Percentiles rank a stretch among this genome's conserved stretches.
phyloP scores from a whole-genome alignment of 345 rosid genomes.

The Gynandropsis gynandra region DNA sequence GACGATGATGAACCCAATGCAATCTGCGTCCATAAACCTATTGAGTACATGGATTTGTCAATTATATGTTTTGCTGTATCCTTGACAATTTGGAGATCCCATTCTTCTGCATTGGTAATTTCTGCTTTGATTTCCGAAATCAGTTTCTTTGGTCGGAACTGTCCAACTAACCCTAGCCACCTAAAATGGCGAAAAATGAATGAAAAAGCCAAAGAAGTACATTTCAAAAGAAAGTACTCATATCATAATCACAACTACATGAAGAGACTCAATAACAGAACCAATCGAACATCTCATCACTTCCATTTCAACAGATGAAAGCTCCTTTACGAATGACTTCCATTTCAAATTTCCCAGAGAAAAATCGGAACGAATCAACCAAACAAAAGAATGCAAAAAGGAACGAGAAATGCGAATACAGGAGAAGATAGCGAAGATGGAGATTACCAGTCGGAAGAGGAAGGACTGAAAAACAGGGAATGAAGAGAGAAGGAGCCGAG shows the following conservation, averaged over 20 bases:
- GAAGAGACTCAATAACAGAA: no score
- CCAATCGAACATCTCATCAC: no score
- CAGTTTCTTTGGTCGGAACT: constrained; percentile 70
- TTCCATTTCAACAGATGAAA: no score
- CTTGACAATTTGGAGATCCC: constrained; percentile 41
- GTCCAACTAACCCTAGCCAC: constrained; percentile 77
- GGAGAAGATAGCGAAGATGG: no score
- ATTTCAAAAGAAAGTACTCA: no score
- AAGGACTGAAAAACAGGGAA: constrained; percentile 50
- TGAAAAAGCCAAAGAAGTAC: not conserved
- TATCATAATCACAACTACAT: not conserved
- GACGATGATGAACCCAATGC: constrained; percentile 43
- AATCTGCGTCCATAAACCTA: constrained; percentile 57
- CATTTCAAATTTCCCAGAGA: not conserved
- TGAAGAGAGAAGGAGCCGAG: constrained; percentile 66
- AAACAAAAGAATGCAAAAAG: no score
- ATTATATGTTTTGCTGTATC: constrained; percentile 55
- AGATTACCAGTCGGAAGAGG: constrained; percentile 56
- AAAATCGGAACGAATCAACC: no score
- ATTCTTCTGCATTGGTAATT: constrained; percentile 39
- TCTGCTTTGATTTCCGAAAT: constrained; percentile 52
- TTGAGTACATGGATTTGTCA: constrained; percentile 64
- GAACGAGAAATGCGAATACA: not conserved
- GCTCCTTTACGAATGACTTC: not conserved
- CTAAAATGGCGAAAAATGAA: constrained; percentile 23